A percentile compares a stretch with the other conserved stretches of the same genome.
Evolutionary conservation across 2,329 filamentous ascomycete species (phyloP).

Genomic region (Spiromastix sp.): DNA sequence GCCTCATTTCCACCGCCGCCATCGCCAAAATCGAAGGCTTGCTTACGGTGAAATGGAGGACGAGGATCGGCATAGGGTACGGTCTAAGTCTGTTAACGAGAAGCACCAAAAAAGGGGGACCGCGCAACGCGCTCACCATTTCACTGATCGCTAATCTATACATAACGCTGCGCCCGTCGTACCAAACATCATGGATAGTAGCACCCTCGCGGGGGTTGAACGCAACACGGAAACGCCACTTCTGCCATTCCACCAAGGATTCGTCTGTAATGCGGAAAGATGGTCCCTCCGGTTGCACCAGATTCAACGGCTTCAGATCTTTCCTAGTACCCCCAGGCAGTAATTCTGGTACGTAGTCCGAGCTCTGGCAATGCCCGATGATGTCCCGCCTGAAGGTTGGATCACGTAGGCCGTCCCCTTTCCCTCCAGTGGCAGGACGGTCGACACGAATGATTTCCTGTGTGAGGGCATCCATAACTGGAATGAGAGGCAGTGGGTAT

Average conservation of each 20-base stretch:
- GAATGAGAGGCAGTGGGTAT: conserved; percentile 56
- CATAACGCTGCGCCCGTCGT: conserved; percentile 54
- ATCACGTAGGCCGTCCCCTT: conserved; percentile 48
- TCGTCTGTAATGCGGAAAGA: conserved; percentile 51
- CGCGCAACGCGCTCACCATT: conserved; percentile 46
- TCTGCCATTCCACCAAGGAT: conserved; percentile 55
- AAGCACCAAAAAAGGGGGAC: conserved; percentile 17
- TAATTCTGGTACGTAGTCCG: conserved; percentile 51
- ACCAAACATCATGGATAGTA: conserved; percentile 56
- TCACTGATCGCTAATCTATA: conserved; percentile 57
- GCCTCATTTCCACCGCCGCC: conserved; percentile 56
- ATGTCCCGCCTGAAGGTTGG: conserved; percentile 48
- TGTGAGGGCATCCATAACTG: conserved; percentile 52
- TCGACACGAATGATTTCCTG: conserved; percentile 61
- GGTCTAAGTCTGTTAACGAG: conserved; percentile 29
- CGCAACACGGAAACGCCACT: conserved; percentile 51
- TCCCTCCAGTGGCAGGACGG: conserved; percentile 56
- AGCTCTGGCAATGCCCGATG: conserved; percentile 38
- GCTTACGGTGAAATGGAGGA: conserved; percentile 58
- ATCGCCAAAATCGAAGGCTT: conserved; percentile 61
- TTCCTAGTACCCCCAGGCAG: conserved; percentile 51
- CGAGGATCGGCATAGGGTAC: conserved; percentile 51
- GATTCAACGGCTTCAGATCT: conserved; percentile 54
- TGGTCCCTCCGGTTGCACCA: conserved; percentile 54
- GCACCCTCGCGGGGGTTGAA: conserved; percentile 57